phyloP scores from a whole-genome alignment of 768 basidiomycete species.

The Crucibulum laeve region DNA sequence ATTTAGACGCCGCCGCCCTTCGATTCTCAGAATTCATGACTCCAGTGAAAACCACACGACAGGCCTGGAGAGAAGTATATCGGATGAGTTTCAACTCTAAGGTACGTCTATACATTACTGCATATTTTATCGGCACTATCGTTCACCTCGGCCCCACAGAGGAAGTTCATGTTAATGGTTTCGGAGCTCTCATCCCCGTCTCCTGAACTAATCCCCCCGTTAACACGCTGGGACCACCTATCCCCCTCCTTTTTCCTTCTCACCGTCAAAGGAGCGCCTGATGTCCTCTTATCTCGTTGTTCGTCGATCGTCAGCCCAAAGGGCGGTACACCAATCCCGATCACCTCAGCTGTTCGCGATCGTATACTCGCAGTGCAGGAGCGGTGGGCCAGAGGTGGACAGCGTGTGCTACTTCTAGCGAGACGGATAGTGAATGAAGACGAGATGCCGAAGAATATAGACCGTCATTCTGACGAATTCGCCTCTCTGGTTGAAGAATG shows the following conservation, averaged over 20 bases:
- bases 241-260: constrained; percentile 12
- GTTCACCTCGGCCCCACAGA: constrained; percentile 23
- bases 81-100: constrained; percentile 38
- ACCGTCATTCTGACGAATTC: constrained; percentile 33
- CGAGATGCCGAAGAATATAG: constrained; percentile 22
- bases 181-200: constrained; percentile 14
- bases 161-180: constrained; percentile 52
- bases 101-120: constrained; percentile 8
- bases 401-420: constrained; percentile 60
- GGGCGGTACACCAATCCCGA: constrained; percentile 25
- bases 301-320: constrained; percentile 30
- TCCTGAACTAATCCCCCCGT: constrained; percentile 14
- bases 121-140: neutral
- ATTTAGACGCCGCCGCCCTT: constrained; percentile 47
- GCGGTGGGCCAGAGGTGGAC: constrained; percentile 46
- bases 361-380: constrained; percentile 35
- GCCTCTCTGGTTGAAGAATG: constrained; percentile 34
- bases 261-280: constrained; percentile 37
- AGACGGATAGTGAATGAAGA: constrained; percentile 32
- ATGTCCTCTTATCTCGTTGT: constrained; percentile 40
- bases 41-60: constrained; percentile 19
- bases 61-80: constrained; percentile 29
- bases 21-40: constrained; percentile 37
- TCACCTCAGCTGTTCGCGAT: constrained; percentile 22
- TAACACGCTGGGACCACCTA: constrained; percentile 19